Evolutionary conservation across 2,329 filamentous ascomycete species (phyloP).

Genomic region (Lachnellula arida): DNA sequence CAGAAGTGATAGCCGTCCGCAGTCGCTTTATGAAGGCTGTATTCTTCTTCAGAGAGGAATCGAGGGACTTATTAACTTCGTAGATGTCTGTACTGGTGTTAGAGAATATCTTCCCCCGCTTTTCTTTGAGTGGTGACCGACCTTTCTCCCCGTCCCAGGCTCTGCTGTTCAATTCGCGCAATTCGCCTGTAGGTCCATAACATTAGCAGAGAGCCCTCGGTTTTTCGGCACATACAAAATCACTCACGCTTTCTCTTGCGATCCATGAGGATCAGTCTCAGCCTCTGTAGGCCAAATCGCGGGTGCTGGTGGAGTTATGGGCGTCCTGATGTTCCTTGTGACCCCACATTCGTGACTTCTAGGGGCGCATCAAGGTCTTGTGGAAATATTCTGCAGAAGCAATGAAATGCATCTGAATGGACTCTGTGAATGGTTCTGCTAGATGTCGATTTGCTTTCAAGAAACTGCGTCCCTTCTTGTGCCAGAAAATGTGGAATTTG

Average conservation of each 20-base stretch:
- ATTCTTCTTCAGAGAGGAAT: conserved; percentile 96
- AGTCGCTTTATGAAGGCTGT: conserved; percentile 97
- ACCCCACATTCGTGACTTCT: conserved; percentile 34
- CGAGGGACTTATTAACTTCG: conserved; percentile 68
- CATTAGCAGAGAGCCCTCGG: conserved; percentile 17
- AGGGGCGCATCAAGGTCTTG: conserved; percentile 31
- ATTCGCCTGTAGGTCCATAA: conserved; percentile 59
- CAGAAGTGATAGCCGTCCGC: conserved; percentile 78
- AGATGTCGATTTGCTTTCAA: conserved; percentile 4
- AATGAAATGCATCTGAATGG: conserved; percentile 34
- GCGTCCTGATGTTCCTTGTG: conserved; percentile 26
- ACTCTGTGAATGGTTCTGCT: background rate
- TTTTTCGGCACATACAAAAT: background rate
- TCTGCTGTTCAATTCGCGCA: conserved; percentile 81
- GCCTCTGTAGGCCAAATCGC: conserved; percentile 17
- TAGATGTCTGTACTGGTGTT: conserved; percentile 23
- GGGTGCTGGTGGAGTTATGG: conserved; percentile 19
- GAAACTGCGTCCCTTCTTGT: conserved; percentile 8
- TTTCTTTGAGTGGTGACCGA: conserved; percentile 38
- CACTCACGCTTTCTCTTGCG: conserved; percentile 58
- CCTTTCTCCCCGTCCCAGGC: conserved; percentile 88
- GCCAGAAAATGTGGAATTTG: background rate
- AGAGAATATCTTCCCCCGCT: conserved; percentile 7
- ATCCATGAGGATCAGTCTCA: conserved; percentile 49
- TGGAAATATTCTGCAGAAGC: conserved; percentile 28